Evolutionary conservation across 441 rosid species (phyloP).

Genomic region (Manihot esculenta): DNA sequence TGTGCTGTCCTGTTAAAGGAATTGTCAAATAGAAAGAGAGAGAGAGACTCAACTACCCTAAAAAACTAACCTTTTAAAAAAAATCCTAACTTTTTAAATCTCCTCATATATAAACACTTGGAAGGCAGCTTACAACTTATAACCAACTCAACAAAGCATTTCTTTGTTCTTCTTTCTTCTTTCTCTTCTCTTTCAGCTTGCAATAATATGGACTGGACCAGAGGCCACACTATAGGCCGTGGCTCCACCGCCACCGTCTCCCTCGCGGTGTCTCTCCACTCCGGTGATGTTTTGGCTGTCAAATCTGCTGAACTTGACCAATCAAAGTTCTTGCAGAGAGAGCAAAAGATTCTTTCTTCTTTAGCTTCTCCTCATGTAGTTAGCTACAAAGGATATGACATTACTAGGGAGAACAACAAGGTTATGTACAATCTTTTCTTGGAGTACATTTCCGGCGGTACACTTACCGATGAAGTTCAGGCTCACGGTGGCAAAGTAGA

Average conservation of each 20-base stretch:
- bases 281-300: slow-evolving; percentile 59
- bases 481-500: slow-evolving; percentile 40
- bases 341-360: slow-evolving; percentile 52
- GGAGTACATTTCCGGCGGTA: slow-evolving; percentile 64
- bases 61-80: neutral
- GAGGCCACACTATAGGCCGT: slow-evolving; percentile 59
- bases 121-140: neutral
- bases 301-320: slow-evolving; percentile 50
- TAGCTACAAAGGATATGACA: slow-evolving; percentile 54
- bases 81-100: neutral
- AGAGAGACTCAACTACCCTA: slow-evolving; percentile 17
- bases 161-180: neutral
- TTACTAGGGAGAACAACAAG: slow-evolving; percentile 35
- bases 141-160: slow-evolving; percentile 12
- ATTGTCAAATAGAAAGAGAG: slow-evolving; percentile 33
- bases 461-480: slow-evolving; percentile 40
- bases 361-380: slow-evolving; percentile 50
- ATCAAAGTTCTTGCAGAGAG: slow-evolving; percentile 54
- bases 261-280: slow-evolving; percentile 42
- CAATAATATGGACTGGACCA: slow-evolving; percentile 64
- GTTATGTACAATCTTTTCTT: slow-evolving; percentile 56
- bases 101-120: slow-evolving; percentile 18
- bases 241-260: slow-evolving; percentile 82
- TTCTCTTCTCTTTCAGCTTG: neutral
- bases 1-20: slow-evolving; percentile 29